Evolutionary conservation across 371 early-diverging fungal genomes (phyloP), one percentile per base, ranked within the genome.

Genomic region (Vittaforma corneae): DNA sequence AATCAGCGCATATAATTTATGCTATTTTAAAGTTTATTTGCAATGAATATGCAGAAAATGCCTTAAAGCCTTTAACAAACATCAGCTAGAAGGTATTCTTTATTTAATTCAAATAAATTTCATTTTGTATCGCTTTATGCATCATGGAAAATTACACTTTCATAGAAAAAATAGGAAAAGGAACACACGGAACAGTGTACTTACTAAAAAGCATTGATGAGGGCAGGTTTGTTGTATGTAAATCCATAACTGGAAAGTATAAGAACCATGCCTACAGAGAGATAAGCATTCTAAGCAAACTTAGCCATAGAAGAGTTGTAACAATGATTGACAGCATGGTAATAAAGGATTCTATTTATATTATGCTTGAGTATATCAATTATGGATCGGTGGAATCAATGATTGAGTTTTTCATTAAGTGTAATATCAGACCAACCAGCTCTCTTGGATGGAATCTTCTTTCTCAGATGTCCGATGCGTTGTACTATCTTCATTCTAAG

Each of bases 291-390:
- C 77, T 97, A 52, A 84, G 86, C 68, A 88, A 87, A 35, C 72
- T 94, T 26, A 82, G 86, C 34, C 93, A 97, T 77, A 85, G 84
- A 60, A 87, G 93, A 62, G 89, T 94, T 75, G 92, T 94, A 14
- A 88, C 85, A 70, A 81, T 92, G 24, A 89, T 86, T 60, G 82
- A 73, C 67, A 74, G 0, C 77, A 78, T 67, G 59, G 46, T 68
- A 84, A 87, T 54, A 91, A 91, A 16, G 34, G 54, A 48, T 1
- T 50, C 56, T 9, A 38, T 57, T 33, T 72, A 83, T 61, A 85
- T 91, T 44, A 90, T 92, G 71, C 88, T 92, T 88, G 93, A 92
- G 76, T 88, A 87, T 74, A 87, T 88, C 71, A 84, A 86, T 62
- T 83, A 85, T 38, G 89, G 91, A 38, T 86, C 86, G 65, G 68